Conservation (phyloP, 2,329 filamentous ascomycete species). For the Alternaria rosae region DNA sequence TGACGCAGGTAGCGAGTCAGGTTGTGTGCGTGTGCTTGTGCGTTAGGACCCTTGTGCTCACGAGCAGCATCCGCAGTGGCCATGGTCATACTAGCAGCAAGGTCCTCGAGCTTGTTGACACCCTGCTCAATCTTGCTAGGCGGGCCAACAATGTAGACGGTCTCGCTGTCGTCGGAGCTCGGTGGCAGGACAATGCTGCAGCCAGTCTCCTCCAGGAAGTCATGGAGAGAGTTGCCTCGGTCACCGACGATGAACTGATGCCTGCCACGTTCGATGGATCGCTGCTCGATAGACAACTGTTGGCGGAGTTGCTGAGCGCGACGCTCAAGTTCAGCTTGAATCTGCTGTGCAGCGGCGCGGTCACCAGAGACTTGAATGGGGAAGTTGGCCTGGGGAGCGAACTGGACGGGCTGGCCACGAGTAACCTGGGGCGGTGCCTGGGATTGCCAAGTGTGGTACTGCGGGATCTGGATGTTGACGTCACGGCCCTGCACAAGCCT, state of each 20-base stretch:
- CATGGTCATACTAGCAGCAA: conserved; percentile 87
- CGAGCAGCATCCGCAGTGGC: conserved; percentile 82
- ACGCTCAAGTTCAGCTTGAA: conserved; percentile 80
- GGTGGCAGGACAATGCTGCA: conserved; percentile 86
- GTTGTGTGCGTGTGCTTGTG: conserved; percentile 80
- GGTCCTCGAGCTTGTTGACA: conserved; percentile 83
- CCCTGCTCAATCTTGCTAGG: conserved; percentile 75
- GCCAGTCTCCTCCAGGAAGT: conserved; percentile 90
- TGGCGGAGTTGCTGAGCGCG: conserved; percentile 77
- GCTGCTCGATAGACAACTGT: conserved; percentile 78
- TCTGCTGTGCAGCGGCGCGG: conserved; percentile 79
- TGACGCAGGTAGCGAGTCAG: conserved; percentile 88
- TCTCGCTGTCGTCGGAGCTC: conserved; percentile 78
- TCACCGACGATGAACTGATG: conserved; percentile 96
- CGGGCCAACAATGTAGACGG: conserved; percentile 84
- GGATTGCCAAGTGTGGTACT: conserved; percentile 75
- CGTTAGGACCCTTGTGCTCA: conserved; percentile 77
- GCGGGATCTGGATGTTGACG: conserved; percentile 81
- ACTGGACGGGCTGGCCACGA: conserved; percentile 71
- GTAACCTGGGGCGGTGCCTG: conserved; percentile 71
- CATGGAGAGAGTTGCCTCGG: conserved; percentile 77
- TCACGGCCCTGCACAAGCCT: conserved; percentile 76
- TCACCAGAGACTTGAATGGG: conserved; percentile 89
- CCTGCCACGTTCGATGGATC: conserved; percentile 82
- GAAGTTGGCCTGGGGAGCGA: conserved; percentile 74